Evolutionary conservation across 805 yeast genomes (phyloP).

Genomic region (Candida vaughaniae): DNA sequence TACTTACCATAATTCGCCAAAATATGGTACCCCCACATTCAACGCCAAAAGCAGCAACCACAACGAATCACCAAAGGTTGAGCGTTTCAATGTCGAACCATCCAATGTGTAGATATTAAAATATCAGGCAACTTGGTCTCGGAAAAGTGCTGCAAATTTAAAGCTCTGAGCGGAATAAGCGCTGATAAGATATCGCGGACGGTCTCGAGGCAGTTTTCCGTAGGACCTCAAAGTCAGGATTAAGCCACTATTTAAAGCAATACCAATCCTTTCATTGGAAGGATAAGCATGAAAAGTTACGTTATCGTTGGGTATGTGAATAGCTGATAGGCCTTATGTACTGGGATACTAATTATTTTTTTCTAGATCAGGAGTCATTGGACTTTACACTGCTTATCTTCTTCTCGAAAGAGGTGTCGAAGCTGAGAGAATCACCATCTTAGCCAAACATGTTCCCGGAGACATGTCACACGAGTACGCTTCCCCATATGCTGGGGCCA

Average conservation of each 20-base stretch:
- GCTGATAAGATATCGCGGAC: too few species aligned
- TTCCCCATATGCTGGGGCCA: constrained; percentile 29
- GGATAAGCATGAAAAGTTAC: constrained; percentile 7
- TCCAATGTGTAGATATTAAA: too few species aligned
- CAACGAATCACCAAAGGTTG: too few species aligned
- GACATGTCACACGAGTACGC: constrained; percentile 24
- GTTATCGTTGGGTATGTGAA: constrained; percentile 17
- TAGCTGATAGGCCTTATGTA: too few species aligned
- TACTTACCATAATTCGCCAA: too few species aligned
- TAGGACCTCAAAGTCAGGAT: neutral
- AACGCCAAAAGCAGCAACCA: too few species aligned
- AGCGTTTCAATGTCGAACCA: too few species aligned
- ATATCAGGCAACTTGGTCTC: too few species aligned
- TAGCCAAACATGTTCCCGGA: constrained; percentile 25
- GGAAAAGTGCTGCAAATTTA: too few species aligned
- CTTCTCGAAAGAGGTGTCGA: constrained; percentile 15
- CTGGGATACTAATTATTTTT: neutral
- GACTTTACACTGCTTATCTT: constrained; percentile 13
- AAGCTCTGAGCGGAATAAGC: too few species aligned
- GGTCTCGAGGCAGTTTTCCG: too few species aligned
- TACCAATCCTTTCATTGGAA: neutral
- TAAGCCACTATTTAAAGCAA: neutral
- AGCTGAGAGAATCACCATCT: constrained; percentile 11
- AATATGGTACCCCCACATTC: too few species aligned
- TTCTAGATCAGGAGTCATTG: constrained; percentile 11